These are phyloP conservation scores for Citrullus mucosospermus DNA, from an alignment of 306 rosid genomes.

Conservation along the genomic window DNA sequence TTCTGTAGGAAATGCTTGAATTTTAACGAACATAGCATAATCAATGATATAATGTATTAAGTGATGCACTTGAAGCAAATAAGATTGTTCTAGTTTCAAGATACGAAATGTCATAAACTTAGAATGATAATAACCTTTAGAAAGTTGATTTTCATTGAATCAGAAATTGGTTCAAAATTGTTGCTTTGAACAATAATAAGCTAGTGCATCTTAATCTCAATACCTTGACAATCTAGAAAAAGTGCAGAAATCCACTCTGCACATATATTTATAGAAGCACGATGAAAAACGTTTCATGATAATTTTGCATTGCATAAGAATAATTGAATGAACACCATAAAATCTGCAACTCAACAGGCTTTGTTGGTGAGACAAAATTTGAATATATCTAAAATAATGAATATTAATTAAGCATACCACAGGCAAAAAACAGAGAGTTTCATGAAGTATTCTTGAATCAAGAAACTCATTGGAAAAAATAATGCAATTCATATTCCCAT, in stretches of 20 bases:
- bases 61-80: not conserved
- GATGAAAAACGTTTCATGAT: not conserved
- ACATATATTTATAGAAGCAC: not conserved
- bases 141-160: not conserved
- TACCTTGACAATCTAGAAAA: not conserved
- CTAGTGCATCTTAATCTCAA: not conserved
- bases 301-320: not conserved
- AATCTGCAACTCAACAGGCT: not conserved
- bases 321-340: not conserved
- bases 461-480: slow-evolving; percentile 17
- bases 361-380: not conserved
- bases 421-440: slow-evolving; percentile 16
- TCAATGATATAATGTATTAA: not conserved
- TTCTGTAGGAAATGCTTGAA: not conserved
- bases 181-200: not conserved
- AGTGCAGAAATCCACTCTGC: not conserved
- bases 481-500: slow-evolving; percentile 21
- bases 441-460: slow-evolving; percentile 9
- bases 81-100: not conserved
- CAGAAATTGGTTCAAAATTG: not conserved
- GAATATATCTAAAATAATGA: not conserved
- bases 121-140: not conserved
- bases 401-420: slow-evolving; percentile 13
- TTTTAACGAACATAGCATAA: not conserved
- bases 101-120: not conserved